Base-by-base conservation (phyloP, 306 rosid species). In the Lotus japonicus region DNA sequence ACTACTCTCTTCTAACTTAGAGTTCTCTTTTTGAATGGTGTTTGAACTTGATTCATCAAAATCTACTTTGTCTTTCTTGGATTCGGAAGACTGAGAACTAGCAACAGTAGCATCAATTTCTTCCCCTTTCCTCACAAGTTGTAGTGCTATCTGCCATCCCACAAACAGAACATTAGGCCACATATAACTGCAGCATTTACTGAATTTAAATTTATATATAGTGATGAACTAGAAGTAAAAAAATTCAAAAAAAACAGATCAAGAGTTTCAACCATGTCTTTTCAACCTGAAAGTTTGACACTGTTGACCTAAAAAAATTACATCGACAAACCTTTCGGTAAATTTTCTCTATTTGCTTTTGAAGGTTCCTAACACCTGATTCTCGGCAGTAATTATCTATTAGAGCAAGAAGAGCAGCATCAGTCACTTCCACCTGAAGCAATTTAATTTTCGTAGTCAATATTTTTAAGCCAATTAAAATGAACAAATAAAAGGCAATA, bases 281-380 rank as follows among this genome's bases (percentile, higher is more conserved):
- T 21, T 16, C 48, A 59, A 50, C 42, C 39, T 35, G 23, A 18
- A 44, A 15, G 48, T 63, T 43, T 21, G 64, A 49, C 18, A 33
- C 60, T 15, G 10, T 74, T 42, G 64, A 62, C 73, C 50, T 38
- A 15, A 61, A 53, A 21, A 57, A 12, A 16, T 65, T 46, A 52
- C 15, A 50, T 64, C 5, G 67, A 72, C 80, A 75, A 76, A 95
- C 99, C 97, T 95, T 95, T 64, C 91, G 88, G 66, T 90, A 95
- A 55, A 95, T 88, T 84, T 88, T 95, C 74, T 95, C 99, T 45
- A 90, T 85, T 61, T 90, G 95, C 88, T 95, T 95, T 79, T 90
- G 97, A 71, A 90, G 99, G 78, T 95, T 95, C 71, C 97, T 76
- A 48, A 95, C 96, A 39, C 97, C 96, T 19, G 97, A 84, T 83